Conservation (phyloP, 225 moss, liverwort and hornwort genomes). For the Physcomitrium patens region DNA sequence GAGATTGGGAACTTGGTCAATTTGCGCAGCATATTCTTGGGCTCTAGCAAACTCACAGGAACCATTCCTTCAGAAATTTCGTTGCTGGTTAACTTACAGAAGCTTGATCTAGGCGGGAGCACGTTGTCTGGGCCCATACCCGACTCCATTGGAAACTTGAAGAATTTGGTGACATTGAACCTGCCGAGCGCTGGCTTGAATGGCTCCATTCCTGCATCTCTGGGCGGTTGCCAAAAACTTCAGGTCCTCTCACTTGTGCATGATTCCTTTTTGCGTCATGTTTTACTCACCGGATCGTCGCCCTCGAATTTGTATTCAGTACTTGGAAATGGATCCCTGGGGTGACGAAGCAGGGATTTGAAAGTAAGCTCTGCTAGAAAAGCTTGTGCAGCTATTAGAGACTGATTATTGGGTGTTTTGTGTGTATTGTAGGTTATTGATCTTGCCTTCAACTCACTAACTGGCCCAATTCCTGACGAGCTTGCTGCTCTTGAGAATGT, state of each 20-base stretch:
- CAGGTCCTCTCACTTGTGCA: conserved; percentile 30
- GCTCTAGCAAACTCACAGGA: conserved; percentile 52
- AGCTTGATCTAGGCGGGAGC: conserved; percentile 74
- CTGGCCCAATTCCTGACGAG: conserved; percentile 62
- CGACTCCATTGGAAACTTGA: conserved; percentile 59
- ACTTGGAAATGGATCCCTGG: no score
- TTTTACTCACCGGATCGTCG: neutral
- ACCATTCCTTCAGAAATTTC: conserved; percentile 64
- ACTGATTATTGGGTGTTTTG: neutral
- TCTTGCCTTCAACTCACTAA: conserved; percentile 65
- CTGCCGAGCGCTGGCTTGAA: conserved; percentile 45
- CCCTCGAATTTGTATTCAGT: neutral
- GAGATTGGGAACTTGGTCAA: conserved; percentile 64
- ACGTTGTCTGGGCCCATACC: conserved; percentile 64
- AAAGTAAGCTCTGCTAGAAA: neutral
- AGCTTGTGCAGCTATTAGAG: neutral
- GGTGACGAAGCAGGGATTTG: no score
- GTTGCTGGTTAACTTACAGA: conserved; percentile 44
- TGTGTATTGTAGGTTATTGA: conserved; percentile 51
- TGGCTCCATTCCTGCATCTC: conserved; percentile 54
- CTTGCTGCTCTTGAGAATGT: conserved; percentile 49
- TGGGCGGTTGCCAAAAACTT: conserved; percentile 50
- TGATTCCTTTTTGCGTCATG: no score
- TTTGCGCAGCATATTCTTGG: conserved; percentile 60
- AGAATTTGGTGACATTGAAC: conserved; percentile 41